Percentiles rank a stretch among this genome's conserved stretches.
Evolutionary conservation across 2,329 filamentous ascomycete species (phyloP).

Genomic region (Periconia sp.): DNA sequence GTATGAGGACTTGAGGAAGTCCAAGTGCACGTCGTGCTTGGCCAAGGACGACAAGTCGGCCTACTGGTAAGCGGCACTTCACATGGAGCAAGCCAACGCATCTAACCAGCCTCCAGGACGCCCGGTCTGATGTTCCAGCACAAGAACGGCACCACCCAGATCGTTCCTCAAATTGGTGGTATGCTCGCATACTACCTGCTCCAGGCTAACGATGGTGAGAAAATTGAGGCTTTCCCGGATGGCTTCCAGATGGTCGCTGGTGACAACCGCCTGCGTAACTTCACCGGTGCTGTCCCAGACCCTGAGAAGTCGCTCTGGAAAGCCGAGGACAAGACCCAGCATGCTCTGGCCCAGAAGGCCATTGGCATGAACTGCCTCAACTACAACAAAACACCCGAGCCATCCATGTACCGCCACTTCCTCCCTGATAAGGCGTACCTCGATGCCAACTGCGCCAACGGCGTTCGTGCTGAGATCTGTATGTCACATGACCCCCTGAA

Average conservation of each 20-base stretch:
- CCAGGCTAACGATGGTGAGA: conserved; percentile 56
- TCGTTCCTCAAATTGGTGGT: conserved; percentile 61
- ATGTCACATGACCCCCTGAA: not conserved
- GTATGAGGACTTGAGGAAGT: conserved; percentile 62
- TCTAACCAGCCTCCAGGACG: conserved; percentile 43
- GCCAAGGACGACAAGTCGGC: conserved; percentile 46
- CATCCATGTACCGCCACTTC: conserved; percentile 77
- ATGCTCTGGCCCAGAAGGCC: conserved; percentile 73
- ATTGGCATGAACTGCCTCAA: conserved; percentile 95
- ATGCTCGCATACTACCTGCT: conserved; percentile 74
- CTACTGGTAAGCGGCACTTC: conserved; percentile 32
- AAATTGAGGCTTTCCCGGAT: conserved; percentile 70
- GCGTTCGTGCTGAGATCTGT: conserved; percentile 68
- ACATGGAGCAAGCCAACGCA: not conserved
- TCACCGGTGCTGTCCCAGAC: conserved; percentile 61
- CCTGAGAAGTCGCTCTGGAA: conserved; percentile 72
- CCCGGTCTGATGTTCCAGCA: conserved; percentile 70
- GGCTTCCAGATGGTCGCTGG: conserved; percentile 74
- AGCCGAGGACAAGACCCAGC: conserved; percentile 65
- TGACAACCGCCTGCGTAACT: conserved; percentile 60
- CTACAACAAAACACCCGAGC: conserved; percentile 68
- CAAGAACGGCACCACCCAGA: conserved; percentile 63
- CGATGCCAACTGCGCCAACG: conserved; percentile 79
- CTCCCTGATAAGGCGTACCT: conserved; percentile 78
- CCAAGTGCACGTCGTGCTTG: conserved; percentile 70